phyloP scores from a whole-genome alignment of 192 early-diverging fungal species.

The Entrophospora sp. region DNA sequence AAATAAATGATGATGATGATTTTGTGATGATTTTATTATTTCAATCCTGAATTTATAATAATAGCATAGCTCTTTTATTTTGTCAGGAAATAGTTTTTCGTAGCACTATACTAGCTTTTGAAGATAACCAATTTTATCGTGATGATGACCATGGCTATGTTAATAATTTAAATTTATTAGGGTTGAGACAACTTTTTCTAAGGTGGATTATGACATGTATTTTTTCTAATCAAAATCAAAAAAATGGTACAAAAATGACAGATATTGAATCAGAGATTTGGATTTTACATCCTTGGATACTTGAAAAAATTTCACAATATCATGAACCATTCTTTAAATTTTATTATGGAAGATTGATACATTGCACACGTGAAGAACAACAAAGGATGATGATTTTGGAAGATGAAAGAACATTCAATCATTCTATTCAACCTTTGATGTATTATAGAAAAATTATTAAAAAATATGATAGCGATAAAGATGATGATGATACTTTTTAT shows the following conservation, averaged over 20 bases:
- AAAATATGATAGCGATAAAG: neutral
- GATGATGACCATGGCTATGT: neutral
- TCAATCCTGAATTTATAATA: neutral
- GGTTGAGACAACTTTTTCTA: neutral
- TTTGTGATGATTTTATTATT: neutral
- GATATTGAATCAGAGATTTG: neutral
- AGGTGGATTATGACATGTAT: neutral
- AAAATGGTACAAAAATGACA: neutral
- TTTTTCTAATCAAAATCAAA: neutral
- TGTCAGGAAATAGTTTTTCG: neutral
- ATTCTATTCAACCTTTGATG: neutral
- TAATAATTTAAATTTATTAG: neutral
- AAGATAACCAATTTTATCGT: neutral
- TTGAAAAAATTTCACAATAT: neutral
- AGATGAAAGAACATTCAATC: neutral
- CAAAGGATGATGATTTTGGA: neutral
- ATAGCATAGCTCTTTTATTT: neutral
- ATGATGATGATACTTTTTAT: neutral
- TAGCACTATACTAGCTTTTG: neutral
- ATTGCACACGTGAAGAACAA: neutral
- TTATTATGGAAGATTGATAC: neutral
- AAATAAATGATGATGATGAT: neutral
- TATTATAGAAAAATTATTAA: neutral
- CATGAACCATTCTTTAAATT: neutral
- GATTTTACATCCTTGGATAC: conserved; percentile 12